Conservation (phyloP, 1,139 yeast species). For the Kluyveromyces sp. region DNA sequence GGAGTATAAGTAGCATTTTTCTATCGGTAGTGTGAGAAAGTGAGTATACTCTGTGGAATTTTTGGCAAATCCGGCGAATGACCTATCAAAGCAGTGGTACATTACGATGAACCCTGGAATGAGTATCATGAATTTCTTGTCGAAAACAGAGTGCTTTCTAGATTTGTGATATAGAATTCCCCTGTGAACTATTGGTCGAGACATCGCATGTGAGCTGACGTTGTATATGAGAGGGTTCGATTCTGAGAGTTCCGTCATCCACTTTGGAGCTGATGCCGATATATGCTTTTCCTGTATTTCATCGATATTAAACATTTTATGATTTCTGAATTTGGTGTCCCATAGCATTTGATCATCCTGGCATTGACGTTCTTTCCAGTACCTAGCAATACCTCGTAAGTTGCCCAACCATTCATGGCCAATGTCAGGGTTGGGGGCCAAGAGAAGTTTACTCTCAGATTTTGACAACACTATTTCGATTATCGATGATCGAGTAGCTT, state of each 20-base stretch:
- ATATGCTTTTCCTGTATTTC: constrained; percentile 55
- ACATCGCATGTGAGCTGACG: constrained; percentile 51
- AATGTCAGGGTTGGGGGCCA: constrained; percentile 45
- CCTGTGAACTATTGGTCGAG: constrained; percentile 49
- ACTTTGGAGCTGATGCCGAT: constrained; percentile 41
- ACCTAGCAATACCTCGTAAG: constrained; percentile 40
- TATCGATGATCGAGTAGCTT: constrained; percentile 17
- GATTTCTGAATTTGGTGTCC: constrained; percentile 41
- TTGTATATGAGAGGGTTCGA: constrained; percentile 50
- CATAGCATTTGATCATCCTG: constrained; percentile 40
- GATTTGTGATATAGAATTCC: constrained; percentile 66
- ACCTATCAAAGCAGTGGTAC: constrained; percentile 40
- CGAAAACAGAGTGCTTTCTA: constrained; percentile 60
- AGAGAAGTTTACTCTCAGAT: constrained; percentile 45
- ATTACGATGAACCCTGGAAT: constrained; percentile 63
- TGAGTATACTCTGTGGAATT: constrained; percentile 41
- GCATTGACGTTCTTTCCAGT: constrained; percentile 51
- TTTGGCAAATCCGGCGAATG: constrained; percentile 41
- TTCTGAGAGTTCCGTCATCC: constrained; percentile 49
- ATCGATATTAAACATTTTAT: constrained; percentile 41
- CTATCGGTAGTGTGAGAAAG: constrained; percentile 52
- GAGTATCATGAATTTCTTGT: constrained; percentile 52
- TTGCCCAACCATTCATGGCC: constrained; percentile 63
- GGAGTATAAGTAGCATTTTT: constrained; percentile 67
- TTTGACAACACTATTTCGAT: constrained; percentile 34